These are phyloP conservation scores for Jamesozyma lodderae DNA, from an alignment of 805 yeast genomes.

Conservation along the genomic window DNA sequence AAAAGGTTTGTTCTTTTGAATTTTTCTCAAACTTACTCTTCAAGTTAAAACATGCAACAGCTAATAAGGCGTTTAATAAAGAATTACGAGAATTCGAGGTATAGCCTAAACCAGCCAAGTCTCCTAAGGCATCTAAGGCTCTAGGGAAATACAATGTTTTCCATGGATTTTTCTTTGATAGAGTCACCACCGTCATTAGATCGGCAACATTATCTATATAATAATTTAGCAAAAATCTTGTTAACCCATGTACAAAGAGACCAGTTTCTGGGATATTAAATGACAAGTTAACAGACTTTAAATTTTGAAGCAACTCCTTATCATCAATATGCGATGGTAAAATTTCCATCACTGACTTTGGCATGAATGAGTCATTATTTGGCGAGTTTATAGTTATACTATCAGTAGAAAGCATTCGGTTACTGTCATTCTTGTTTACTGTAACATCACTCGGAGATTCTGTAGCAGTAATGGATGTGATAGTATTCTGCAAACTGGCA, in stretches of 20 bases:
- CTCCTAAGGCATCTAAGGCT: constrained; percentile 76
- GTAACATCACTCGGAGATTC: too few species aligned
- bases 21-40: constrained; percentile 64
- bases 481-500: too few species aligned
- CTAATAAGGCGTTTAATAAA: constrained; percentile 64
- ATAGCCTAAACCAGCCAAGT: constrained; percentile 59
- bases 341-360: constrained; percentile 17
- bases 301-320: constrained; percentile 6
- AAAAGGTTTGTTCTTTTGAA: constrained; percentile 59
- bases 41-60: constrained; percentile 73
- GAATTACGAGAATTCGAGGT: constrained; percentile 74
- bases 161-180: constrained; percentile 73
- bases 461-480: too few species aligned
- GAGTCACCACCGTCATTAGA: constrained; percentile 60
- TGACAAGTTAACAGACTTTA: constrained; percentile 13
- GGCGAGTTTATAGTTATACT: constrained; percentile 7
- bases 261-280: constrained; percentile 51
- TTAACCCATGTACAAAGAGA: constrained; percentile 55
- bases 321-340: constrained; percentile 15
- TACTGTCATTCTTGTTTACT: too few species aligned
- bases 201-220: constrained; percentile 73
- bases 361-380: constrained; percentile 15
- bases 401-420: constrained; percentile 1
- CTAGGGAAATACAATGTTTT: constrained; percentile 77
- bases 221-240: constrained; percentile 62